Evolutionary conservation across 257 asterid genomes (phyloP).

Genomic region (Gentiana straminea): DNA sequence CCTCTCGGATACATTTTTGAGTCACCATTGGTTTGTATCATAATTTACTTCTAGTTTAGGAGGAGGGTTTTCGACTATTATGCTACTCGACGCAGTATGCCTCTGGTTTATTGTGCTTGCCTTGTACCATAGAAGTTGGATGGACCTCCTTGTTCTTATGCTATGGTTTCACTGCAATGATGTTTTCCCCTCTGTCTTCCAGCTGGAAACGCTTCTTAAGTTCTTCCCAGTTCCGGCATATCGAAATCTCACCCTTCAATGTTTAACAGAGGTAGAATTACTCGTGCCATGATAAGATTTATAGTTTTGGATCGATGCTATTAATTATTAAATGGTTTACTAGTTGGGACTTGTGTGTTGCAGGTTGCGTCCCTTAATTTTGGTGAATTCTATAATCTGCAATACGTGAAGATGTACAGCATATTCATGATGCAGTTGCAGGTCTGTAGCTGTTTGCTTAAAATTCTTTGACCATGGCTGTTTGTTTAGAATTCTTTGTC

Average conservation of each 20-base stretch:
- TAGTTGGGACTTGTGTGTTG: conserved; percentile 10
- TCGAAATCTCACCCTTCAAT: conserved; percentile 89
- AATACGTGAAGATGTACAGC: conserved; percentile 66
- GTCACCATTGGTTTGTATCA: conserved; percentile 78
- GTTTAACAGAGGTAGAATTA: conserved; percentile 74
- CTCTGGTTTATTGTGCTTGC: too few relatives aligned
- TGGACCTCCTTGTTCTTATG: neutral
- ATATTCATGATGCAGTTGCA: conserved; percentile 82
- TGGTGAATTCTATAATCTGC: conserved; percentile 78
- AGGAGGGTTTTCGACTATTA: conserved; percentile 8
- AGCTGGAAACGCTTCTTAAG: conserved; percentile 81
- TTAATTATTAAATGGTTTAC: neutral
- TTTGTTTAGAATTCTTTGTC: too few relatives aligned
- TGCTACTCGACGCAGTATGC: neutral
- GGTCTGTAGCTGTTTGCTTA: conserved; percentile 28
- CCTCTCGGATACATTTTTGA: conserved; percentile 97
- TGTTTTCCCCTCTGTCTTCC: conserved; percentile 15
- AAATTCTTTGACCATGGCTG: too few relatives aligned
- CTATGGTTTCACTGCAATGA: neutral
- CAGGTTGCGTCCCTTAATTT: conserved; percentile 92
- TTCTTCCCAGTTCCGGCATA: conserved; percentile 70
- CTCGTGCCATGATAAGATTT: conserved; percentile 2
- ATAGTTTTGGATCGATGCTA: neutral
- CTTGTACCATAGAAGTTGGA: neutral
- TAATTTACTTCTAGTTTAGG: conserved; percentile 16